Evolutionary conservation across 2,329 filamentous ascomycete genomes (phyloP).

Genomic region (Pyricularia grisea): DNA sequence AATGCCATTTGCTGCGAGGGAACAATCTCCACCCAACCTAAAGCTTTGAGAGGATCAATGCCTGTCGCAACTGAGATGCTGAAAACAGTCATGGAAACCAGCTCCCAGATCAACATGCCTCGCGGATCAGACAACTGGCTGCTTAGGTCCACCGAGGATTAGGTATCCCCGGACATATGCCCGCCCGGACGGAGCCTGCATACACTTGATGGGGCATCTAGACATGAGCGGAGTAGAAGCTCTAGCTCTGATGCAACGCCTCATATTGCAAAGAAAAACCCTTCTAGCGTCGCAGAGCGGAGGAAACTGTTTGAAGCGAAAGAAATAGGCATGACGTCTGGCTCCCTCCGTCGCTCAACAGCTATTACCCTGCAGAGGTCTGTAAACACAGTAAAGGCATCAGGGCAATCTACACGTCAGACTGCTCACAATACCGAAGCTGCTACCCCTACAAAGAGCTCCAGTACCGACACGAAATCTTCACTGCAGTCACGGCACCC

Average conservation of each 20-base stretch:
- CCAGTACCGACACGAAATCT: not conserved
- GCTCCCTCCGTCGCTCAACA: not conserved
- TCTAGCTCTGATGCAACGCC: not conserved
- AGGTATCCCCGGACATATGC: not conserved
- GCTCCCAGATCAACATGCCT: not conserved
- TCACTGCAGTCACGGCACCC: not conserved
- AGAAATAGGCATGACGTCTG: not conserved
- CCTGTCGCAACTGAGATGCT: not conserved
- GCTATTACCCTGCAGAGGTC: not conserved
- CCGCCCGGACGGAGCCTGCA: not conserved
- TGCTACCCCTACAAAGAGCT: not conserved
- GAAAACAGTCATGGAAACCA: not conserved
- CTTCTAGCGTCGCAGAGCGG: not conserved
- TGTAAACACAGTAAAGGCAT: too few species aligned
- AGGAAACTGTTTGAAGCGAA: slow-evolving; percentile 4
- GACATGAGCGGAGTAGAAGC: not conserved
- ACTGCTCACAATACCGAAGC: not conserved
- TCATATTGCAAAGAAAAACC: not conserved
- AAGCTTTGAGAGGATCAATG: not conserved
- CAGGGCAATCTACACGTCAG: not conserved
- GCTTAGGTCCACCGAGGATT: not conserved
- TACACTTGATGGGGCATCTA: not conserved
- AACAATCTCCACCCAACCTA: not conserved
- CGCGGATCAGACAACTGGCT: not conserved
- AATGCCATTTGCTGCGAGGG: not conserved